A percentile compares a stretch with the other conserved stretches of the same genome.
phyloP scores from a whole-genome alignment of 192 early-diverging fungal genomes.

The Backusella morwellensis region DNA sequence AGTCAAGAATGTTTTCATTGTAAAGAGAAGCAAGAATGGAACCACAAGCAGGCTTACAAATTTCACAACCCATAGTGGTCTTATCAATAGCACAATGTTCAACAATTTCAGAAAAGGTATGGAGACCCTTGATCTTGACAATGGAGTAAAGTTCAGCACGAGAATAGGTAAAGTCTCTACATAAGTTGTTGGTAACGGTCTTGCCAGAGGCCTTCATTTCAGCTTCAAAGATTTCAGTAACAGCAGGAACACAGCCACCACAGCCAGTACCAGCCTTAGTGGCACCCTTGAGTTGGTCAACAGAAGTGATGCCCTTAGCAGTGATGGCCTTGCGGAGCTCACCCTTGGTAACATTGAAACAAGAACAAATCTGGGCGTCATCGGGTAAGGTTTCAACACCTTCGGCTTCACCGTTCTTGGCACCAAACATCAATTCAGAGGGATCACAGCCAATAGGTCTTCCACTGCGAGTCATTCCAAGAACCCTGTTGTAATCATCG shows the following conservation, averaged over 20 bases:
- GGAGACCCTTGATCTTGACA: constrained; percentile 51
- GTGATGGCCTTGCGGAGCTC: constrained; percentile 52
- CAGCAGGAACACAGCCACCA: constrained; percentile 52
- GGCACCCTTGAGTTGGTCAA: constrained; percentile 16
- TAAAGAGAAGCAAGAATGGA: constrained; percentile 64
- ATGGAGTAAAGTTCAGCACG: constrained; percentile 63
- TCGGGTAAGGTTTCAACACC: constrained; percentile 58
- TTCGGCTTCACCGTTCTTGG: constrained; percentile 32
- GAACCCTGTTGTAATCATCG: constrained; percentile 58
- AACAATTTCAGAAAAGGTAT: constrained; percentile 53
- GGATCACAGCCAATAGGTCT: constrained; percentile 47
- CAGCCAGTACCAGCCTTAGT: constrained; percentile 51
- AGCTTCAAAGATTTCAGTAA: constrained; percentile 55
- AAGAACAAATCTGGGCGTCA: constrained; percentile 69
- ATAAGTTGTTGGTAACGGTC: constrained; percentile 52
- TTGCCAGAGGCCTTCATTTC: constrained; percentile 59
- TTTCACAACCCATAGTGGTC: constrained; percentile 49
- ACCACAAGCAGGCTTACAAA: constrained; percentile 63
- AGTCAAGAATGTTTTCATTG: constrained; percentile 64
- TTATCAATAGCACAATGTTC: constrained; percentile 38
- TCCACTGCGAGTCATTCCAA: constrained; percentile 51
- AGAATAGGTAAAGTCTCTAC: constrained; percentile 60
- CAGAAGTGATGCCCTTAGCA: constrained; percentile 26
- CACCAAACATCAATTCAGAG: constrained; percentile 51
- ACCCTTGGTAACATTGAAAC: constrained; percentile 68